Conservation (phyloP, 805 yeast genomes). For the Candida maris region DNA sequence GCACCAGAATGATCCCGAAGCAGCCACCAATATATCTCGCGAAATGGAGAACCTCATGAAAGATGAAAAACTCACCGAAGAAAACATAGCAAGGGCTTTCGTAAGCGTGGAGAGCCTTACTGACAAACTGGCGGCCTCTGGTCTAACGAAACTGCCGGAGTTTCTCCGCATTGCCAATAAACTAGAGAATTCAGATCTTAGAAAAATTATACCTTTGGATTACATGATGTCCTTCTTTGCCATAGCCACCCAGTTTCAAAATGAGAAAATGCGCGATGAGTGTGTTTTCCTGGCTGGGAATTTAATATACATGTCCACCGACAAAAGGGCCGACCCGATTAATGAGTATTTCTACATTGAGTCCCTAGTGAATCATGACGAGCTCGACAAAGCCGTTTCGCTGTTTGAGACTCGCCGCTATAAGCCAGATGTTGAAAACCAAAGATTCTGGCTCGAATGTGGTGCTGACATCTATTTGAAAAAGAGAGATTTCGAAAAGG, state of each 20-base stretch:
- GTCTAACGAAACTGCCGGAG: conserved; percentile 23
- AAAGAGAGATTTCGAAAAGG: conserved; percentile 31
- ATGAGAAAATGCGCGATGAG: conserved; percentile 29
- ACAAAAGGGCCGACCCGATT: conserved; percentile 46
- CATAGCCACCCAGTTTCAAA: conserved; percentile 36
- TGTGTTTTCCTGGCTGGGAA: conserved; percentile 40
- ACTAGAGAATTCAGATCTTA: conserved; percentile 16
- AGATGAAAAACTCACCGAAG: conserved; percentile 13
- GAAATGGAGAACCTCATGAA: conserved; percentile 4
- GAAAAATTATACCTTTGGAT: conserved; percentile 31
- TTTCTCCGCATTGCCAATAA: conserved; percentile 21
- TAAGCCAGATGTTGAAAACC: conserved; percentile 31
- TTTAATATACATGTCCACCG: conserved; percentile 38
- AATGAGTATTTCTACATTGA: conserved; percentile 50
- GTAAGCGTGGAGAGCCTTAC: conserved; percentile 18
- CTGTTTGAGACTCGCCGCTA: conserved; percentile 35
- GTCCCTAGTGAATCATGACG: conserved; percentile 34
- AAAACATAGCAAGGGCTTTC: conserved; percentile 22
- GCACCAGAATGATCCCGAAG: conserved; percentile 1
- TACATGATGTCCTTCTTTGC: conserved; percentile 37
- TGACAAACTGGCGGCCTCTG: conserved; percentile 16
- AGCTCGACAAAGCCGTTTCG: conserved; percentile 34
- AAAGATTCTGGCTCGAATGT: conserved; percentile 52
- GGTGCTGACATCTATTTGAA: conserved; percentile 41
- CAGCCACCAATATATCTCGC: conserved; percentile 3